A percentile compares a stretch with the other conserved stretches of the same genome.
Evolutionary conservation across 352 stramenopile genomes (phyloP).

Genomic region (Phytophthora rubi): DNA sequence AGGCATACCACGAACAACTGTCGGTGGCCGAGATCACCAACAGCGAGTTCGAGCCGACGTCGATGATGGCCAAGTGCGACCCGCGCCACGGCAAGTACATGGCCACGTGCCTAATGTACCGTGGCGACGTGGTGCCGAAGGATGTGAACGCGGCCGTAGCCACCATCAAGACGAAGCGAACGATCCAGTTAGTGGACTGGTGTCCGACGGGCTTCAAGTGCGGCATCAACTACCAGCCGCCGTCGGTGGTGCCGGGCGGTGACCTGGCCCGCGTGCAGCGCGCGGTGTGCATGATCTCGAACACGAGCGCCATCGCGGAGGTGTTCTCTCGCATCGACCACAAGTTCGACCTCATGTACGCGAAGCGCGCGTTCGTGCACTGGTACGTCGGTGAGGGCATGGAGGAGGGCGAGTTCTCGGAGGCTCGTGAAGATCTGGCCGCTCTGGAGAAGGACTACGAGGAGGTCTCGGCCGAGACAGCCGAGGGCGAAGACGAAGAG

Average conservation of each 20-base stretch:
- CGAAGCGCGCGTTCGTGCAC: constrained; percentile 98
- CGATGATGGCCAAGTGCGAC: constrained; percentile 99
- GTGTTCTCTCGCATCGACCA: constrained; percentile 97
- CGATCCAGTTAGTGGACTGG: constrained; percentile 98
- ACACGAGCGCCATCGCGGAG: constrained; percentile 98
- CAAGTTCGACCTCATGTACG: constrained; percentile 99
- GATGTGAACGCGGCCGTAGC: constrained; percentile 95
- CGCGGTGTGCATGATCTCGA: constrained; percentile 98
- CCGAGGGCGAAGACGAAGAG: constrained; percentile 94
- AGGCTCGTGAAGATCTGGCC: constrained; percentile 97
- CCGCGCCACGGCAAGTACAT: constrained; percentile 99
- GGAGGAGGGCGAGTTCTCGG: constrained; percentile 98
- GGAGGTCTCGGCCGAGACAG: constrained; percentile 96
- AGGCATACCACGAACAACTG: constrained; percentile 95
- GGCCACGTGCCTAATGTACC: constrained; percentile 98
- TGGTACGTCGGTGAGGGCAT: constrained; percentile 99
- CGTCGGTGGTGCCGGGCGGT: constrained; percentile 93
- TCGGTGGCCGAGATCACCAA: constrained; percentile 98
- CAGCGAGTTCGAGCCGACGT: constrained; percentile 94
- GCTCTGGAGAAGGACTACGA: constrained; percentile 99
- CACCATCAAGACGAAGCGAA: constrained; percentile 98
- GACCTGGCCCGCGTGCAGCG: constrained; percentile 96
- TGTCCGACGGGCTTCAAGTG: constrained; percentile 98
- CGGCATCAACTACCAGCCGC: constrained; percentile 94
- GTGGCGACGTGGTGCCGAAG: constrained; percentile 94